phyloP scores from a whole-genome alignment of 768 basidiomycete species.

The Tulasnella sp. region DNA sequence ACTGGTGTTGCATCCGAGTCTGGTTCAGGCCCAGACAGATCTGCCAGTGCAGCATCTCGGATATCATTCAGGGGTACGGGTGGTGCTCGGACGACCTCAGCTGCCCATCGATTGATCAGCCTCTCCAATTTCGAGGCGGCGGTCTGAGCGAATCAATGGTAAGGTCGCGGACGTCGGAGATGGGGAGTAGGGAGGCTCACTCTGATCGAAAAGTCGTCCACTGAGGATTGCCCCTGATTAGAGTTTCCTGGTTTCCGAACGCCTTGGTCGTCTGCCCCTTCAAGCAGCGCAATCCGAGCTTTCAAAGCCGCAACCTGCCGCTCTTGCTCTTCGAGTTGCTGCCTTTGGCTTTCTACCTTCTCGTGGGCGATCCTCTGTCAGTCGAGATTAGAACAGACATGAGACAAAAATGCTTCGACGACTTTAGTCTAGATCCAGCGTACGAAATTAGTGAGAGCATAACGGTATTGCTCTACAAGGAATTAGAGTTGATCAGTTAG shows the following conservation, averaged over 20 bases:
- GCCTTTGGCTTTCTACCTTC: slow-evolving; percentile 75
- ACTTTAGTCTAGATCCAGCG: slow-evolving; percentile 26
- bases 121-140: slow-evolving; percentile 75
- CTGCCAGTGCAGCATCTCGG: slow-evolving; percentile 51
- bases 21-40: slow-evolving; percentile 49
- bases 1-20: slow-evolving; percentile 45
- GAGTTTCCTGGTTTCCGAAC: slow-evolving; percentile 25
- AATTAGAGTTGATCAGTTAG: not conserved
- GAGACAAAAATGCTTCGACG: not conserved
- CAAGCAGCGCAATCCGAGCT: slow-evolving; percentile 61
- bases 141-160: slow-evolving; percentile 42
- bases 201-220: slow-evolving; percentile 86
- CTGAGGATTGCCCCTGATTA: slow-evolving; percentile 49
- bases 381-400: not conserved
- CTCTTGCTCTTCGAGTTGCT: slow-evolving; percentile 75
- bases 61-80: slow-evolving; percentile 47
- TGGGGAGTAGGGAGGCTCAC: slow-evolving; percentile 35
- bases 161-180: not conserved
- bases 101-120: slow-evolving; percentile 80
- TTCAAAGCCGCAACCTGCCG: slow-evolving; percentile 67
- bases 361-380: slow-evolving; percentile 75
- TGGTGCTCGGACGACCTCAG: slow-evolving; percentile 56
- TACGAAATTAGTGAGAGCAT: slow-evolving; percentile 77
- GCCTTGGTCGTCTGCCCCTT: slow-evolving; percentile 48
- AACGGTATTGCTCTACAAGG: slow-evolving; percentile 29